Percentiles rank a stretch among this genome's conserved stretches.
These are phyloP conservation scores for Saccharomyces hybrid DNA, from an alignment of 1,139 yeast species.

Conservation along the genomic window DNA sequence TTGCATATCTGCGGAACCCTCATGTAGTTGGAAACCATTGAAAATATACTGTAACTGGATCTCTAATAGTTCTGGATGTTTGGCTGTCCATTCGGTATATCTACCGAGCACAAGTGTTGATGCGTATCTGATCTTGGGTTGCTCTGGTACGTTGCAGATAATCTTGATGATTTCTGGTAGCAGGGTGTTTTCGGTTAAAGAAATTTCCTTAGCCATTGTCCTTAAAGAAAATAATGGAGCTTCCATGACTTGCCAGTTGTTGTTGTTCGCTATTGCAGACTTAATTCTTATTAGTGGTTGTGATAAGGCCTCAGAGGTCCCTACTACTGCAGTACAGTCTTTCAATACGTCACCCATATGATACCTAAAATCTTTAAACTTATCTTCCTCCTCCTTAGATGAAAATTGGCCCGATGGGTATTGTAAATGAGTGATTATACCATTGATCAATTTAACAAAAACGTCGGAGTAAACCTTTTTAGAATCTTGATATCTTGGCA, in stretches of 20 bases:
- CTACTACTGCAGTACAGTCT: constrained; percentile 88
- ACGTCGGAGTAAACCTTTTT: constrained; percentile 49
- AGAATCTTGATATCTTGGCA: constrained; percentile 57
- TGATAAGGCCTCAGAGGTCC: constrained; percentile 58
- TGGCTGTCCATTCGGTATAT: constrained; percentile 90
- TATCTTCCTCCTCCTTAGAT: constrained; percentile 70
- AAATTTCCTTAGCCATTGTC: constrained; percentile 90
- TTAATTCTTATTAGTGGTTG: constrained; percentile 33
- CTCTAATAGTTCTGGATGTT: constrained; percentile 75
- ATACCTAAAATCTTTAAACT: constrained; percentile 86
- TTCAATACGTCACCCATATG: constrained; percentile 95
- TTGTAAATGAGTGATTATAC: constrained; percentile 63
- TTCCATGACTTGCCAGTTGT: constrained; percentile 76
- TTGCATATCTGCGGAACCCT: constrained; percentile 30
- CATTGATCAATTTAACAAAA: constrained; percentile 55
- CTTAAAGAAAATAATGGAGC: constrained; percentile 86
- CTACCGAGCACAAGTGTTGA: constrained; percentile 89
- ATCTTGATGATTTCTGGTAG: constrained; percentile 54
- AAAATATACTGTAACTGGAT: constrained; percentile 79
- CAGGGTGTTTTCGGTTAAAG: constrained; percentile 55
- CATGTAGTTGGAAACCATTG: constrained; percentile 51
- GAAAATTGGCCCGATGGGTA: constrained; percentile 52
- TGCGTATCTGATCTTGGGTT: constrained; percentile 81
- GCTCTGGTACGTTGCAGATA: constrained; percentile 72
- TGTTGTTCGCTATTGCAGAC: constrained; percentile 15